Conservation (phyloP, 495 filamentous ascomycete genomes). For the Oidiodendron maius region DNA sequence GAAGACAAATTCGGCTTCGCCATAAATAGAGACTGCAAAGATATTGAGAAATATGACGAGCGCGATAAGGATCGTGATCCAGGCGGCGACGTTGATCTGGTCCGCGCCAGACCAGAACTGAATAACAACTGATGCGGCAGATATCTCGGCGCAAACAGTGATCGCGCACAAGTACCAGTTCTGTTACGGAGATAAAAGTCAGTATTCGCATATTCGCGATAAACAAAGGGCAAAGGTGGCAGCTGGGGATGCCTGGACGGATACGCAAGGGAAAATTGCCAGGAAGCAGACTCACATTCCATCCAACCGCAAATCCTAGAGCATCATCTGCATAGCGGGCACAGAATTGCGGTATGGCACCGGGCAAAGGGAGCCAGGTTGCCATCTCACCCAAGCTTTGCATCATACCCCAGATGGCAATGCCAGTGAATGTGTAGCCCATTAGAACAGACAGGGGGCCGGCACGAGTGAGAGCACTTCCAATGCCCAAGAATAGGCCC, state of each 20-base stretch:
- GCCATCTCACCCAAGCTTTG: constrained; percentile 29
- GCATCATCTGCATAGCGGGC: constrained; percentile 67
- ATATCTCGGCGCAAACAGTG: constrained; percentile 70
- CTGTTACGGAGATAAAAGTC: constrained; percentile 11
- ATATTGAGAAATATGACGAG: constrained; percentile 61
- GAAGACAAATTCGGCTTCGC: constrained; percentile 71
- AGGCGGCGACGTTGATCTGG: constrained; percentile 52
- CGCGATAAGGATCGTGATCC: constrained; percentile 72
- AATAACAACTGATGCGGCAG: constrained; percentile 67
- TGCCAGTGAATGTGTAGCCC: constrained; percentile 63
- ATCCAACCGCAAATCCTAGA: constrained; percentile 74
- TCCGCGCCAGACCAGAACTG: constrained; percentile 61
- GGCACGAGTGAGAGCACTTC: constrained; percentile 51
- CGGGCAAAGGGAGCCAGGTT: constrained; percentile 56
- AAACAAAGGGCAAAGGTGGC: no score
- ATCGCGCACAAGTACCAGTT: constrained; percentile 53
- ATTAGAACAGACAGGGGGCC: constrained; percentile 64
- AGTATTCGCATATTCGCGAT: background rate
- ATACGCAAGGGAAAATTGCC: no score
- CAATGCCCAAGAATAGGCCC: constrained; percentile 68
- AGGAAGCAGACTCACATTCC: constrained; percentile 47
- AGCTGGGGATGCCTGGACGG: no score
- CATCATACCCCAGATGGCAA: constrained; percentile 58
- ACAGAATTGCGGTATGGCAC: constrained; percentile 70
- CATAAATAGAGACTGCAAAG: constrained; percentile 61